A percentile compares a stretch with the other conserved stretches of the same genome.
Evolutionary conservation across 2,329 filamentous ascomycete species (phyloP).

Genomic region (Pseudogymnoascus sp.): DNA sequence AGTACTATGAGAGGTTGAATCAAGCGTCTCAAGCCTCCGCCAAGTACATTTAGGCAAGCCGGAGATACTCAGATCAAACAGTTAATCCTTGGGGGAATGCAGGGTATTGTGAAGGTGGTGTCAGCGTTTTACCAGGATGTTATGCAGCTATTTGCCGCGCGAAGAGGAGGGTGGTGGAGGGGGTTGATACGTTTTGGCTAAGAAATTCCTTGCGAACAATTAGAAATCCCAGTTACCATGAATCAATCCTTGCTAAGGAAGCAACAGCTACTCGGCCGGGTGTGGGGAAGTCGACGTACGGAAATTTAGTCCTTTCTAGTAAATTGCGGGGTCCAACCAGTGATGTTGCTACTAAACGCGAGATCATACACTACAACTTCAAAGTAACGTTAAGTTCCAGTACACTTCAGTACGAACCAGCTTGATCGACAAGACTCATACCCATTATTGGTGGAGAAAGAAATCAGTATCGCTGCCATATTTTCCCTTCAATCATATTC

Average conservation of each 20-base stretch:
- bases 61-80: not conserved
- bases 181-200: not conserved
- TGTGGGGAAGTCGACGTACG: not conserved
- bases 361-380: not conserved
- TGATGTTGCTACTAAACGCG: not conserved
- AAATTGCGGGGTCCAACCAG: not conserved
- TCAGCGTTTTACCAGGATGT: not conserved
- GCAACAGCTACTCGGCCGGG: not conserved
- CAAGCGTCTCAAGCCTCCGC: not conserved
- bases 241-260: not conserved
- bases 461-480: not conserved
- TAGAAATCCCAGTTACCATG: not conserved
- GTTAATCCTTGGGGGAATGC: not conserved
- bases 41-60: not conserved
- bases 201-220: not conserved
- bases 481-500: slow-evolving; percentile 2
- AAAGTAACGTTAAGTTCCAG: not conserved
- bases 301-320: not conserved
- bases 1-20: not conserved
- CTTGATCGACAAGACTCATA: not conserved
- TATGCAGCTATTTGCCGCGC: not conserved
- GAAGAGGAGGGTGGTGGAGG: not conserved
- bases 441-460: not conserved
- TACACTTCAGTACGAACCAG: not conserved
- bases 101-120: not conserved